Percentiles rank a stretch among this genome's conserved stretches.
Evolutionary conservation across 495 filamentous ascomycete species (phyloP).

Genomic region (Xylaria longipes): DNA sequence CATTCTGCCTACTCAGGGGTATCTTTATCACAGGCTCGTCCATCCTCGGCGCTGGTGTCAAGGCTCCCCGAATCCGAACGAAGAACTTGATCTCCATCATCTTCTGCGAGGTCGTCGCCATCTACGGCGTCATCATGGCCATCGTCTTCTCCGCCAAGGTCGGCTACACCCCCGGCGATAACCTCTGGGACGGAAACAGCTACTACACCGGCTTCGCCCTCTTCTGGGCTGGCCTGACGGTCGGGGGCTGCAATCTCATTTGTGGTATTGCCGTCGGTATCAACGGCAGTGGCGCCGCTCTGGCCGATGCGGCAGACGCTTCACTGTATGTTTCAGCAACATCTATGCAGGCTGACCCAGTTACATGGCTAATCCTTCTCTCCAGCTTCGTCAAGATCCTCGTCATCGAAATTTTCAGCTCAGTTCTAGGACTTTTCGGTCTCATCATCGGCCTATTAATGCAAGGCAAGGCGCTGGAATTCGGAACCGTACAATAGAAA

Average conservation of each 20-base stretch:
- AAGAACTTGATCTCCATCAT: conserved; percentile 99
- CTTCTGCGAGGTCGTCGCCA: conserved; percentile 99
- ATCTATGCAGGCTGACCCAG: not conserved
- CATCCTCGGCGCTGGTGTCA: conserved; percentile 95
- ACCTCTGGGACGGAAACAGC: conserved; percentile 73
- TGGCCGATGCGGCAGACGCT: conserved; percentile 94
- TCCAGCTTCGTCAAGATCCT: conserved; percentile 96
- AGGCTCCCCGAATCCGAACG: conserved; percentile 93
- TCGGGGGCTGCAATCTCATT: conserved; percentile 92
- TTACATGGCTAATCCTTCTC: conserved; percentile 33
- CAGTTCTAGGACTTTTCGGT: conserved; percentile 96
- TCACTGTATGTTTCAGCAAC: conserved; percentile 71
- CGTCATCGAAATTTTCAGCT: conserved; percentile 99
- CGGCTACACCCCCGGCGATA: conserved; percentile 63
- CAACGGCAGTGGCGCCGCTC: conserved; percentile 93
- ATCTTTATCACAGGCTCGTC: conserved; percentile 99
- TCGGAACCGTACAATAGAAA: conserved; percentile 52
- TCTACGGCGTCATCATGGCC: conserved; percentile 99
- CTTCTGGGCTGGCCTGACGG: conserved; percentile 94
- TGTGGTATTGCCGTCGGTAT: conserved; percentile 98
- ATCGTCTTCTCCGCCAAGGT: conserved; percentile 96
- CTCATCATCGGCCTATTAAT: conserved; percentile 93
- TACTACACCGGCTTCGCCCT: conserved; percentile 97
- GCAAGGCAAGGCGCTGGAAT: conserved; percentile 78
- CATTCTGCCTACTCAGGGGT: conserved; percentile 67